Percentiles rank a stretch among this genome's conserved stretches.
These are phyloP conservation scores for Peltaster fructicola DNA, from an alignment of 2,329 filamentous ascomycete genomes.

Conservation along the genomic window DNA sequence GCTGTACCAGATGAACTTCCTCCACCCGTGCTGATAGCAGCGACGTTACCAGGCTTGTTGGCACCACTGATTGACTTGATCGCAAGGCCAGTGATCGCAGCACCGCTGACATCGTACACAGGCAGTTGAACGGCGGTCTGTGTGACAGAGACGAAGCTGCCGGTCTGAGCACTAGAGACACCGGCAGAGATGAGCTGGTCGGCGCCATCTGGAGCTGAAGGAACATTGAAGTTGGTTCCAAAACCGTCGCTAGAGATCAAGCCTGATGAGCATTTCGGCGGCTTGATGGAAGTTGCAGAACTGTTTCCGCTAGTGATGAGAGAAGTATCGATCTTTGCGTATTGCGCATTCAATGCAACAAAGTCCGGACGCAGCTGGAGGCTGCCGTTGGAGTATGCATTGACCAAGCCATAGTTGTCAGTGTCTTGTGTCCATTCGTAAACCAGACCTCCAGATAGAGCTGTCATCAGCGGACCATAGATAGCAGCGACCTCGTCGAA, in stretches of 20 bases:
- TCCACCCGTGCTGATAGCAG: not conserved
- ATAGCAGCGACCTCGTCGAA: conserved; percentile 62
- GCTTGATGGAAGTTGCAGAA: conserved; percentile 32
- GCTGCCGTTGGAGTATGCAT: conserved; percentile 26
- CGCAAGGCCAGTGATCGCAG: conserved; percentile 43
- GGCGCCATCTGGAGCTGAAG: conserved; percentile 47
- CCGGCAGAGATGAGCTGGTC: conserved; percentile 61
- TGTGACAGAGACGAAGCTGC: conserved; percentile 39
- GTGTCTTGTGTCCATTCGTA: conserved; percentile 65
- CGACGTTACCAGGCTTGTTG: not conserved
- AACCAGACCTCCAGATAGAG: conserved; percentile 60
- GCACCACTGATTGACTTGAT: conserved; percentile 26
- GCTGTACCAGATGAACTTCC: not conserved
- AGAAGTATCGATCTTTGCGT: conserved; percentile 54
- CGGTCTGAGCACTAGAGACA: conserved; percentile 41
- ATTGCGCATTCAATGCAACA: conserved; percentile 58
- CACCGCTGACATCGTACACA: conserved; percentile 39
- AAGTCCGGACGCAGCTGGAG: conserved; percentile 28
- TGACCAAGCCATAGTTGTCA: conserved; percentile 37
- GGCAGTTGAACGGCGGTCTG: conserved; percentile 37
- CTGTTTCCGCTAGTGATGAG: conserved; percentile 46
- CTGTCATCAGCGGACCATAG: conserved; percentile 53
- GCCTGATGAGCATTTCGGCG: conserved; percentile 46
- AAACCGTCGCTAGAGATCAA: conserved; percentile 55
- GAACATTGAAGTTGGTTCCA: conserved; percentile 63